Base-by-base conservation (phyloP, 352 stramenopile genomes). In the Globisporangium cystogenes region DNA sequence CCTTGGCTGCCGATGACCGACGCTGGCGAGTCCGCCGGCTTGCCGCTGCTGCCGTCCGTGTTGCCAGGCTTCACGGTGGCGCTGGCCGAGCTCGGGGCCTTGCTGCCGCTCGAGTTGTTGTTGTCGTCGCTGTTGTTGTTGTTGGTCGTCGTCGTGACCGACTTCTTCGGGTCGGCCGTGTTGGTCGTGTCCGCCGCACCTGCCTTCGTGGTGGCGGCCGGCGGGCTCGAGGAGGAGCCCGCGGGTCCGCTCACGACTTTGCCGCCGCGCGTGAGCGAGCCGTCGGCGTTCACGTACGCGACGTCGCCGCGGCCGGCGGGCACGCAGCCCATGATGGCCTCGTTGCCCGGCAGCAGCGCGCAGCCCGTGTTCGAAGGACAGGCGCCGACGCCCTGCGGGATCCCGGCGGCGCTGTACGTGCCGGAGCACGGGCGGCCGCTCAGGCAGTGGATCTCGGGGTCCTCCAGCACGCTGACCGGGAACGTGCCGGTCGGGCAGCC, bases 251-350 rank as follows among this genome's bases (percentile, higher is more conserved):
- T 57, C 26, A 74, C 63, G 10, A 65, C 26, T 23, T 70, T 70
- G 45, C 77, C 77, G 59, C 70, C 65, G 39, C 72, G 68, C 8
- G 71, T 75, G 31, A 89, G 60, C 56, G 75, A 70, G 53, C 76
- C 77, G 64, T 90, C 80, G 18, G 66, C 65, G 47, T 90, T 87
- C 18, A 90, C 75, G 53, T 88, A 90, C 29, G 73, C 67, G 47
- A 90, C 68, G 53, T 87, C 77, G 15, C 53, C 48, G 37, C 74
- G 77, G 2, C 75, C 76, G 2, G 55, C 46, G 10, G 60, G 20
- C 1, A 86, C 77, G 53, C 80, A 90, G 55, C 73, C 75, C 80
- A 90, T 90, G 53, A 88, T 80, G 14, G 60, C 60, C 24, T 75
- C 74, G 48, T 81, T 61, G 45, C 76, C 51, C 0, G 80, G 80